phyloP scores from a whole-genome alignment of 2,329 filamentous ascomycete species.

The Colletotrichum sp. region DNA sequence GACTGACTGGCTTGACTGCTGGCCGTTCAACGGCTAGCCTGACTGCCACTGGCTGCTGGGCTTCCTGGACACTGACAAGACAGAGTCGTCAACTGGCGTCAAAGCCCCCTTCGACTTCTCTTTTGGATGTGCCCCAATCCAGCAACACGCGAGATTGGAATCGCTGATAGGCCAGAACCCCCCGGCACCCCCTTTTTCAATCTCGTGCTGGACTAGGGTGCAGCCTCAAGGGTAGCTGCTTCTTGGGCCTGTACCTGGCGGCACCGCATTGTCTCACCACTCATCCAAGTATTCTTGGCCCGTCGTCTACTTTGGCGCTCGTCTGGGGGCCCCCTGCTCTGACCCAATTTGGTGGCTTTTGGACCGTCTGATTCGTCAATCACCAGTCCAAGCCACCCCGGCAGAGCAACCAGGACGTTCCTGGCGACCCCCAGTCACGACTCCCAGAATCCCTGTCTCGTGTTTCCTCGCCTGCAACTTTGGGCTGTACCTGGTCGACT shows the following conservation, averaged over 20 bases:
- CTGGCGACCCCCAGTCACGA: constrained; percentile 10
- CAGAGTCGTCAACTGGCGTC: neutral
- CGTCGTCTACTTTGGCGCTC: constrained; percentile 15
- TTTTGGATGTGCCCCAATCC: neutral
- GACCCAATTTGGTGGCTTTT: neutral
- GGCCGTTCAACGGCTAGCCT: constrained; percentile 6
- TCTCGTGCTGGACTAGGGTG: constrained; percentile 13
- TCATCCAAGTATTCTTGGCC: constrained; percentile 15
- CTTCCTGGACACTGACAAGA: neutral
- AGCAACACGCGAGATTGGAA: constrained; percentile 10
- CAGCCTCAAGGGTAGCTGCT: constrained; percentile 17
- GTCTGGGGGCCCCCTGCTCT: neutral
- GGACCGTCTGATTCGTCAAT: constrained; percentile 14
- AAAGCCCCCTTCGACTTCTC: neutral
- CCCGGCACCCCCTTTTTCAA: constrained; percentile 20
- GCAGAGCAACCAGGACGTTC: neutral
- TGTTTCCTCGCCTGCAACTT: constrained; percentile 20
- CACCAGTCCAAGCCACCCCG: constrained; percentile 3
- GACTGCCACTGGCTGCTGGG: neutral
- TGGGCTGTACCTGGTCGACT: constrained; percentile 14
- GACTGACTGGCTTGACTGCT: constrained; percentile 1
- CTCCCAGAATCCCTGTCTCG: constrained; percentile 18
- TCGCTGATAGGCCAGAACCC: constrained; percentile 9
- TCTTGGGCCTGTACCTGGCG: constrained; percentile 16
- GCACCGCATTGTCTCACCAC: constrained; percentile 18